A percentile compares a stretch with the other conserved stretches of the same genome.
These are phyloP conservation scores for Acer yangbiense DNA, from an alignment of 345 rosid species.

Conservation along the genomic window DNA sequence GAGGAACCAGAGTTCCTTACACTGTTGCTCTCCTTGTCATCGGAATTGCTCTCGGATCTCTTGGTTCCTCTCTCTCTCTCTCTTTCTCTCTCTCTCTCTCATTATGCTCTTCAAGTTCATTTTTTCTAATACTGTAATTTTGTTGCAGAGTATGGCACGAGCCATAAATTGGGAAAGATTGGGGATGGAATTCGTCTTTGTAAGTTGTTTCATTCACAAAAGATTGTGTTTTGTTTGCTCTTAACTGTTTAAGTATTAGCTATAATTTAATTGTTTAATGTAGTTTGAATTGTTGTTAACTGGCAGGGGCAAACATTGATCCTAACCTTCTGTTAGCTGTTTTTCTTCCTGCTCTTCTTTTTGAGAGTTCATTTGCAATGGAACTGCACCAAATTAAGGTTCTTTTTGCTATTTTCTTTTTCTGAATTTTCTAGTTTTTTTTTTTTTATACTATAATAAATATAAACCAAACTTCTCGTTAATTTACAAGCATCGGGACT, in stretches of 20 bases:
- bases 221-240: not conserved
- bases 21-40: constrained; percentile 89
- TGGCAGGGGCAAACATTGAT: constrained; percentile 80
- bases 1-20: constrained; percentile 93
- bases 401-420: constrained; percentile 14
- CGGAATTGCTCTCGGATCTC: constrained; percentile 83
- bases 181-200: constrained; percentile 93
- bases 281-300: constrained; percentile 5
- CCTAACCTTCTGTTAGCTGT: constrained; percentile 90
- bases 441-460: too few relatives aligned
- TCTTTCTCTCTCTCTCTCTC: not conserved
- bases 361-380: constrained; percentile 95
- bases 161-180: constrained; percentile 69
- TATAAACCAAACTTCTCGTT: too few relatives aligned
- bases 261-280: constrained; percentile 4
- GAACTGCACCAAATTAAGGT: constrained; percentile 97
- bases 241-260: not conserved
- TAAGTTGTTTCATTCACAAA: constrained; percentile 41
- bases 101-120: not conserved
- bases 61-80: constrained; percentile 45
- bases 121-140: not conserved
- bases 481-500: too few relatives aligned
- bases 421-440: not conserved
- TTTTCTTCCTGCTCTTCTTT: constrained; percentile 96
- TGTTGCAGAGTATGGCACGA: constrained; percentile 77